Evolutionary conservation across 768 basidiomycete species (phyloP).

Genomic region (Auriscalpium orientale): DNA sequence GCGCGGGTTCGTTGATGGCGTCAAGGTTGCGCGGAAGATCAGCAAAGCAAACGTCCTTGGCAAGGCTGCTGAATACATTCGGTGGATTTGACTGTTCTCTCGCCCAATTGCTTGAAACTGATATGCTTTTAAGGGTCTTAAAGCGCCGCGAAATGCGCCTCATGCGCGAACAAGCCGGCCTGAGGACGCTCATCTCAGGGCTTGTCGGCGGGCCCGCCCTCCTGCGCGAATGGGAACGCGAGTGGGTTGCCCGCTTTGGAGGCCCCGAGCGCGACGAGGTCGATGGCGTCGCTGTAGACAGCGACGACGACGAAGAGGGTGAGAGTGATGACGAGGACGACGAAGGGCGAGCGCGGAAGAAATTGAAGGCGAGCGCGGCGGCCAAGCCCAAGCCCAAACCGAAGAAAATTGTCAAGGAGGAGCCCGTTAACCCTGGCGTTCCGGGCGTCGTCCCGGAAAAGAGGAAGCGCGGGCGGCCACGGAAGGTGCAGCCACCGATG

Average conservation of each 20-base stretch:
- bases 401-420: slow-evolving; percentile 35
- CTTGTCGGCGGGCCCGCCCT: slow-evolving; percentile 71
- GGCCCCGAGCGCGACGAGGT: slow-evolving; percentile 66
- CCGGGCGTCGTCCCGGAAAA: slow-evolving; percentile 51
- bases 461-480: slow-evolving; percentile 76
- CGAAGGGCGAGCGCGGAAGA: slow-evolving; percentile 55
- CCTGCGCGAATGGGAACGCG: slow-evolving; percentile 66
- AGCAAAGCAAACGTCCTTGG: slow-evolving; percentile 87
- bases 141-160: slow-evolving; percentile 72
- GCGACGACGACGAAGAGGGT: slow-evolving; percentile 45
- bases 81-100: slow-evolving; percentile 27
- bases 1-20: slow-evolving; percentile 85
- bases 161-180: slow-evolving; percentile 65
- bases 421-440: slow-evolving; percentile 12
- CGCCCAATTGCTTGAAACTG: background rate
- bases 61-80: slow-evolving; percentile 87
- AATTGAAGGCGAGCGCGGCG: slow-evolving; percentile 41
- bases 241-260: slow-evolving; percentile 69
- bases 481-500: slow-evolving; percentile 56
- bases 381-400: slow-evolving; percentile 34
- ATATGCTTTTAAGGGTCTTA: slow-evolving; percentile 43
- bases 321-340: slow-evolving; percentile 30
- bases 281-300: slow-evolving; percentile 31
- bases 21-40: slow-evolving; percentile 84
- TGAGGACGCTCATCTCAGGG: slow-evolving; percentile 59